These are phyloP conservation scores for Falciphora oryzae DNA, from an alignment of 2,329 filamentous ascomycete genomes.

Conservation along the genomic window DNA sequence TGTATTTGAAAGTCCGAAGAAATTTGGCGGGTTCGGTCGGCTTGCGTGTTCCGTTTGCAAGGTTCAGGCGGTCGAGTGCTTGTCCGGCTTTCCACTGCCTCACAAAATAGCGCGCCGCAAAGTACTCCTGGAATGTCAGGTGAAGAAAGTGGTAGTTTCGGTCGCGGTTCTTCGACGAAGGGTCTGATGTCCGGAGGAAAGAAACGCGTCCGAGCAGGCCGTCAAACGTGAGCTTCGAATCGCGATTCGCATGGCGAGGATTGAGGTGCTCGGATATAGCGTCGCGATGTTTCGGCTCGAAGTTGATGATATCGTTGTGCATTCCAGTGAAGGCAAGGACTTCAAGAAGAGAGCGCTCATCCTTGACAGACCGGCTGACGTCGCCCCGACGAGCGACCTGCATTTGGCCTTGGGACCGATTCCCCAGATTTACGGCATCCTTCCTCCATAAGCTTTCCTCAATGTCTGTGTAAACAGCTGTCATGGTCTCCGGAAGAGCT, in stretches of 20 bases:
- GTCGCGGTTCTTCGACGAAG: neutral
- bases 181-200: neutral
- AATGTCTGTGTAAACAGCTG: constrained; percentile 27
- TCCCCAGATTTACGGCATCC: neutral
- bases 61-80: constrained; percentile 1
- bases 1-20: neutral
- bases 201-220: neutral
- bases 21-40: neutral
- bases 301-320: neutral
- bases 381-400: neutral
- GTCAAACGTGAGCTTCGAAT: neutral
- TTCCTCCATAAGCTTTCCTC: constrained; percentile 11
- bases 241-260: neutral
- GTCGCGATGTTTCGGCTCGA: neutral
- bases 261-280: too few relatives aligned
- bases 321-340: neutral
- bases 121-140: too few relatives aligned
- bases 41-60: neutral
- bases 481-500: constrained; percentile 29
- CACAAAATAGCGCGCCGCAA: neutral
- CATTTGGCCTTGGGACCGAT: neutral
- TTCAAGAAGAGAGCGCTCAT: neutral
- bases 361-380: neutral
- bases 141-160: neutral
- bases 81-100: neutral